Evolutionary conservation across 2,329 filamentous ascomycete genomes (phyloP).

Genomic region (Sporothrix inflata): DNA sequence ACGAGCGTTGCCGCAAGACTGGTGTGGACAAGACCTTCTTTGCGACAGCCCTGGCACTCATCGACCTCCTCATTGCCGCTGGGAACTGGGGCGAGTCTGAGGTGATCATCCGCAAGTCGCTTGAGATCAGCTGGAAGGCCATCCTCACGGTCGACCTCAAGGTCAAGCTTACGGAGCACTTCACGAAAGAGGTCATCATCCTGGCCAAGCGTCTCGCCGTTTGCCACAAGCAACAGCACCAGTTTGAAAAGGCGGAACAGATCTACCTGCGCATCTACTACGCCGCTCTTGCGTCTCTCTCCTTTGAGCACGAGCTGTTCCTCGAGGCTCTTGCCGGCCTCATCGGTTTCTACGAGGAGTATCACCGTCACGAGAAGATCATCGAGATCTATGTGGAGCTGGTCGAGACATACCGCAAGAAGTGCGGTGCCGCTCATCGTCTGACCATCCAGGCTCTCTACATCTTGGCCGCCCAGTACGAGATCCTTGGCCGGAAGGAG

Average conservation of each 20-base stretch:
- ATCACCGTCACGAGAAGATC: conserved; percentile 46
- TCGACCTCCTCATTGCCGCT: conserved; percentile 41
- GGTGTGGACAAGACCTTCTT: conserved; percentile 42
- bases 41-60: conserved; percentile 42
- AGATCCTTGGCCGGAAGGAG: conserved; percentile 41
- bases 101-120: conserved; percentile 41
- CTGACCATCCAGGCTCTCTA: conserved; percentile 45
- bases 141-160: conserved; percentile 41
- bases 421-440: conserved; percentile 38
- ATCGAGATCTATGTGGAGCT: conserved; percentile 44
- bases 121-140: conserved; percentile 47
- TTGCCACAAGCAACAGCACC: conserved; percentile 43
- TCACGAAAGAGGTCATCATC: conserved; percentile 40
- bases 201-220: conserved; percentile 43
- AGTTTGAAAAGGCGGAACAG: conserved; percentile 45
- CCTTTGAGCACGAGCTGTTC: conserved; percentile 40
- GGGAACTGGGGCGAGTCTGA: conserved; percentile 45
- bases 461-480: conserved; percentile 37
- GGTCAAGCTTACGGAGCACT: conserved; percentile 40
- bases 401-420: conserved; percentile 42
- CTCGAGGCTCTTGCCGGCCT: conserved; percentile 39
- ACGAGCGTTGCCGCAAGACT: conserved; percentile 42
- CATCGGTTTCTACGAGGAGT: conserved; percentile 42
- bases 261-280: conserved; percentile 46
- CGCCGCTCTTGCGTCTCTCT: conserved; percentile 41